These are phyloP conservation scores for Bremia lactucae DNA, from an alignment of 352 stramenopile species.

Conservation along the genomic window DNA sequence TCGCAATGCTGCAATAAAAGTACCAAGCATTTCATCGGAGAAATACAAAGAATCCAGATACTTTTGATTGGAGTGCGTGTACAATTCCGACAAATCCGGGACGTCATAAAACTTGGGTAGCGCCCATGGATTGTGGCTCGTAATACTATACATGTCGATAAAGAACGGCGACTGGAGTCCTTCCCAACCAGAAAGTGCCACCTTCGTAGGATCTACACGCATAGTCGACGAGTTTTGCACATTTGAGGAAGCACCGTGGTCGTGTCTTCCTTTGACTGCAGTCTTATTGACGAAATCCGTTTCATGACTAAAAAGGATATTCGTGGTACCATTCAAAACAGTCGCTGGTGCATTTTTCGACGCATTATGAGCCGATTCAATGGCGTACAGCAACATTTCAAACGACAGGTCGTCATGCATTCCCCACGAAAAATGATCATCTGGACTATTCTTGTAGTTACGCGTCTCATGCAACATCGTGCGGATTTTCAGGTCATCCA, in stretches of 20 bases:
- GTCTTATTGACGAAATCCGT: not conserved
- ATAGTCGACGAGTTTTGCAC: not conserved
- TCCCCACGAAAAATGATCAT: conserved; percentile 58
- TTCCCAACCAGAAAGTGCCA: conserved; percentile 33
- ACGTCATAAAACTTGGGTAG: conserved; percentile 34
- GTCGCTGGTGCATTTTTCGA: conserved; percentile 9
- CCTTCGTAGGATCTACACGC: not conserved
- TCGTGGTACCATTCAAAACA: not conserved
- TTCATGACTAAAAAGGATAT: not conserved
- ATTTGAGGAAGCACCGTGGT: conserved; percentile 7
- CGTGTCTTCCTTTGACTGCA: conserved; percentile 17
- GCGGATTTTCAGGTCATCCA: conserved; percentile 52
- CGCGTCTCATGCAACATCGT: conserved; percentile 51
- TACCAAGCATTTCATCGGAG: conserved; percentile 49
- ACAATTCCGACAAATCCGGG: conserved; percentile 40
- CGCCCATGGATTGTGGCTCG: conserved; percentile 57
- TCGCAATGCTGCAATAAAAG: conserved; percentile 42
- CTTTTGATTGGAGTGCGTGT: conserved; percentile 57
- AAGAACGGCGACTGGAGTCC: conserved; percentile 57
- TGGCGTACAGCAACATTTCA: conserved; percentile 56
- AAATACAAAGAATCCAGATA: conserved; percentile 67
- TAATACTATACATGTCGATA: conserved; percentile 74
- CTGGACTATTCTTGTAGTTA: conserved; percentile 41
- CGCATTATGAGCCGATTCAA: conserved; percentile 40
- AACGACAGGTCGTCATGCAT: conserved; percentile 69